Evolutionary conservation across 1,284 basidiomycete genomes (phyloP), one percentile per base, ranked within the genome.

Genomic region (Farysia itapuensis): DNA sequence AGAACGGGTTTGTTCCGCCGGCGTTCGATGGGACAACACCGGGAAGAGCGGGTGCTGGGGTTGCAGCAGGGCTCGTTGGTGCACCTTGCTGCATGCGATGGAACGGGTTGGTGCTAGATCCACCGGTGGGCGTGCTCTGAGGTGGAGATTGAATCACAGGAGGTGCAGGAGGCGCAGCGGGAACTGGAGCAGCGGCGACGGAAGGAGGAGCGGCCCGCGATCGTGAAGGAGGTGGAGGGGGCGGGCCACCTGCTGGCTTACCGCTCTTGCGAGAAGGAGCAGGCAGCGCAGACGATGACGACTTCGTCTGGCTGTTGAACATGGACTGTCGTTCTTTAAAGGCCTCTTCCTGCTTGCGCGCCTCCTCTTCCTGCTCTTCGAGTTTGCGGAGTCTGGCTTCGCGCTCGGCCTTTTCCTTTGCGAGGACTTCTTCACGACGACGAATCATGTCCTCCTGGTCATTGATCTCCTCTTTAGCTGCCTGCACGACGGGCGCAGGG

Each of bases 331-430:
- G 39, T 49, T 70, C 45, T 48, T 72, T 71, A 50, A 72, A 70
- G 9, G 60, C 57, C 19, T 64, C 70, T 38, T 71, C 69, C 32
- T 71, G 67, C 28, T 42, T 41, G 24, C 53, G 43, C 18, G 67
- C 67, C 24, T 73, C 70, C 30, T 57, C 63, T 42, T 73, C 70
- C 29, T 72, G 69, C 53, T 71, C 67, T 42, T 73, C 69, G 26
- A 73, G 51, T 34, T 48, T 56, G 32, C 41, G 53, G 28, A 73
- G 56, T 13, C 70, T 57, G 24, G 67, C 70, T 33, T 57, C 43
- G 18, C 70, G 63, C 18, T 70, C 67, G 1, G 51, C 67, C 39
- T 70, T 73, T 49, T 71, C 68, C 48, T 69, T 71, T 23, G 64
- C 59, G 7, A 71, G 61, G 2, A 70, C 69, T 30, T 71, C 64